These are phyloP conservation scores for Eragrostis curvula DNA, from an alignment of 176 grass and related monocot genomes.

Conservation along the genomic window DNA sequence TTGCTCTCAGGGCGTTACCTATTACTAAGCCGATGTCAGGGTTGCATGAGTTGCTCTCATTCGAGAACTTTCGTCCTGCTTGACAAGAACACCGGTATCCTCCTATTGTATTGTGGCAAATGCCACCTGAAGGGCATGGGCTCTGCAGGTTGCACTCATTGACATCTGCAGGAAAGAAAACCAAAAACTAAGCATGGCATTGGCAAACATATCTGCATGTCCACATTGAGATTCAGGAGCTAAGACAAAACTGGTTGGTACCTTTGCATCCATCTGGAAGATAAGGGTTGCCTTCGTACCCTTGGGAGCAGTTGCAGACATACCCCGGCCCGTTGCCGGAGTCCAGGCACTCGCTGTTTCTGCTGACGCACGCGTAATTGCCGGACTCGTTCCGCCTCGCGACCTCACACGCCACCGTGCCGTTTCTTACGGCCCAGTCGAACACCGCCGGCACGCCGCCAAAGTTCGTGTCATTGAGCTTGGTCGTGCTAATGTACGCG, in stretches of 20 bases:
- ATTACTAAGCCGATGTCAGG: conserved; percentile 2
- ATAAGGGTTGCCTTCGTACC: conserved; percentile 37
- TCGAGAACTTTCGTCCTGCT: background rate
- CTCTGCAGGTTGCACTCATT: conserved; percentile 10
- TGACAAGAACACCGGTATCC: conserved; percentile 24
- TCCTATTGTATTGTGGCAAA: conserved; percentile 11
- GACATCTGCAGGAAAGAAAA: background rate
- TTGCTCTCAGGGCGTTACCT: background rate
- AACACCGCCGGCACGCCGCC: background rate
- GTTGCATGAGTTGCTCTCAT: background rate
- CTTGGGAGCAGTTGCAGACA: conserved; percentile 27
- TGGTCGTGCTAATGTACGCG: background rate
- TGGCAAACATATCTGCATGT: background rate
- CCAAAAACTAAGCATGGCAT: background rate
- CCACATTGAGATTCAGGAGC: too few relatives aligned
- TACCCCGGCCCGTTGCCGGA: conserved; percentile 9
- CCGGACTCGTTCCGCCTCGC: background rate
- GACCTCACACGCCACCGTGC: accelerated
- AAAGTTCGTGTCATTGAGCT: background rate
- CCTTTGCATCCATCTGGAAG: conserved; percentile 32
- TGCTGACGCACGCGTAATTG: conserved; percentile 18
- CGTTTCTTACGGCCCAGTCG: background rate
- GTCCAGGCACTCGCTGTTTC: background rate
- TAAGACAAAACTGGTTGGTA: background rate
- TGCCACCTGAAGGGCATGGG: conserved; percentile 23